Percentiles rank a stretch among this genome's conserved stretches.
These are phyloP conservation scores for Auricularia auricula-judae DNA, from an alignment of 768 basidiomycete genomes.

Conservation along the genomic window DNA sequence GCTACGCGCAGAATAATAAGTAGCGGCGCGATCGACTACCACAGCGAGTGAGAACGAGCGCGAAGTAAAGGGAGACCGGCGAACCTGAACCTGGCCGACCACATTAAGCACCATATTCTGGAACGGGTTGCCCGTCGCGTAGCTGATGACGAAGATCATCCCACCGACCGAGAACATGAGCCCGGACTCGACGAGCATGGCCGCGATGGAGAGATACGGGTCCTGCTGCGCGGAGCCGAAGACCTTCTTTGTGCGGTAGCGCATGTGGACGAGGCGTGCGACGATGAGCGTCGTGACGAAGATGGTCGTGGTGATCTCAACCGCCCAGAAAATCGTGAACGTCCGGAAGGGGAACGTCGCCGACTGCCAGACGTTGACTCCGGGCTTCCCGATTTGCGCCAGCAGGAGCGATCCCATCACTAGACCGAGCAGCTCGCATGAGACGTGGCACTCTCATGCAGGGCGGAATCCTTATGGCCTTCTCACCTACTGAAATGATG, in stretches of 20 bases:
- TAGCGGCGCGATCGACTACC: neutral
- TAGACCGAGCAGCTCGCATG: neutral
- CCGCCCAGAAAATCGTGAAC: neutral
- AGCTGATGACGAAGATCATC: constrained; percentile 22
- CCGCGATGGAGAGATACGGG: constrained; percentile 1
- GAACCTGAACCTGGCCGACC: constrained; percentile 19
- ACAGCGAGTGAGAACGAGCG: neutral
- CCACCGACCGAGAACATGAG: constrained; percentile 16
- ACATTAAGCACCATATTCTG: constrained; percentile 23
- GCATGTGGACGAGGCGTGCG: constrained; percentile 16
- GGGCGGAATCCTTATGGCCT: neutral
- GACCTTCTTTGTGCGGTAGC: constrained; percentile 11
- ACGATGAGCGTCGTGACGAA: constrained; percentile 24
- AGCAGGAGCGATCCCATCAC: neutral
- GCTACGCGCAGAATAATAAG: neutral
- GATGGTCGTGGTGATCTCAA: constrained; percentile 22
- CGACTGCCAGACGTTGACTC: neutral
- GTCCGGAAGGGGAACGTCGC: no score
- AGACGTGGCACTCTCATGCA: no score
- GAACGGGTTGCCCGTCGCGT: constrained; percentile 16
- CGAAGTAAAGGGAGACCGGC: neutral
- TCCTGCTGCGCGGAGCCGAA: neutral
- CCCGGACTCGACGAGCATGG: constrained; percentile 28
- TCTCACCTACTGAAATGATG: neutral
- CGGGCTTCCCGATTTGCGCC: neutral